Percentiles rank a stretch among this genome's conserved stretches.
phyloP scores from a whole-genome alignment of 2,329 filamentous ascomycete genomes.

The Thelonectria discophora region DNA sequence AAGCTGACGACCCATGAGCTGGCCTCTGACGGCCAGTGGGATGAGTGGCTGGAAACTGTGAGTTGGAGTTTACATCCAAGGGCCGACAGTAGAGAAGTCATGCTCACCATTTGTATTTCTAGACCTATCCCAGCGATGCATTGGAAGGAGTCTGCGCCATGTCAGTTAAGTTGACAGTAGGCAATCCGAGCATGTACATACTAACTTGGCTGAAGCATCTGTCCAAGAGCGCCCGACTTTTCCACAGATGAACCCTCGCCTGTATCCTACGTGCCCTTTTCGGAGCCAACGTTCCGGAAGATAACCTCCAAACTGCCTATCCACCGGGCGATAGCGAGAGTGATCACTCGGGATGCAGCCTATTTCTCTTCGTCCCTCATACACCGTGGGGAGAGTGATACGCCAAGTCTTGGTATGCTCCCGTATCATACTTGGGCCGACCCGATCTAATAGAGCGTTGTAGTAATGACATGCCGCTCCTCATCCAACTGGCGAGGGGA shows the following conservation, averaged over 20 bases:
- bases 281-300: neutral
- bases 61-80: neutral
- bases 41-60: conserved; percentile 2
- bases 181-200: neutral
- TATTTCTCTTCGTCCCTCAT: neutral
- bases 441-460: neutral
- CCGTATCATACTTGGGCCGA: neutral
- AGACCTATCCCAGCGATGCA: neutral
- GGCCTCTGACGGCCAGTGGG: neutral
- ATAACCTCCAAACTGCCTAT: conserved; percentile 1
- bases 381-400: neutral
- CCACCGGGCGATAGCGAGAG: conserved; percentile 11
- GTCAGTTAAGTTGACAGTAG: neutral
- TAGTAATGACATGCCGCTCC: conserved; percentile 8
- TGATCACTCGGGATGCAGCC: neutral
- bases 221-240: conserved; percentile 9
- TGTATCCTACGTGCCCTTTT: conserved; percentile 9
- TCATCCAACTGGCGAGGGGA: conserved; percentile 8
- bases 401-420: neutral
- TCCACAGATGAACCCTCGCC: conserved; percentile 12
- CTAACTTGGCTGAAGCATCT: neutral
- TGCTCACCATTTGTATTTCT: neutral
- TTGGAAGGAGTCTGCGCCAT: neutral
- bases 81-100: neutral
- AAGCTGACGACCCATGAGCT: neutral